Percentiles rank a stretch among this genome's conserved stretches.
Evolutionary conservation across 2,329 filamentous ascomycete genomes (phyloP).

Genomic region (Trichophyton benhamiae): DNA sequence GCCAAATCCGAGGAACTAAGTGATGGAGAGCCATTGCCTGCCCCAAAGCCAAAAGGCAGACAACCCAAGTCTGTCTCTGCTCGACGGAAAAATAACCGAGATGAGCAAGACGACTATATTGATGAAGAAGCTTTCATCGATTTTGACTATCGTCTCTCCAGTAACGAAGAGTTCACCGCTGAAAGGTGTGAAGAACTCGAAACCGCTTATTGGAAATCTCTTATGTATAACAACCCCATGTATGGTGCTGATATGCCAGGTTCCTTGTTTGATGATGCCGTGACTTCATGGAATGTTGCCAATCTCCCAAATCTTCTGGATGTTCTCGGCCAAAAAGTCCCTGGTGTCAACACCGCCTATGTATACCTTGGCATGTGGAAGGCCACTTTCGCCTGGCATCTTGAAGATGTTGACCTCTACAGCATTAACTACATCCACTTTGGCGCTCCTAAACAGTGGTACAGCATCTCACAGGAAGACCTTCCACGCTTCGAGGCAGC

Average conservation of each 20-base stretch:
- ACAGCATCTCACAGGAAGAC: slow-evolving; percentile 94
- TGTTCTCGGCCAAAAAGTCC: slow-evolving; percentile 86
- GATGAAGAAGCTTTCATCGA: slow-evolving; percentile 84
- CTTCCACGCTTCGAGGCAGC: slow-evolving; percentile 83
- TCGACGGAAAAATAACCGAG: slow-evolving; percentile 71
- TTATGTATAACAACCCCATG: slow-evolving; percentile 87
- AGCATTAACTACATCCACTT: slow-evolving; percentile 99
- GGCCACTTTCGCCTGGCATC: slow-evolving; percentile 96
- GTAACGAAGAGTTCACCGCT: slow-evolving; percentile 71
- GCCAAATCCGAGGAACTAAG: slow-evolving; percentile 45
- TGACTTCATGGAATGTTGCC: slow-evolving; percentile 82
- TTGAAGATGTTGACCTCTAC: slow-evolving; percentile 97
- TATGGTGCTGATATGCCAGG: slow-evolving; percentile 96
- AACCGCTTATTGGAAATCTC: slow-evolving; percentile 89
- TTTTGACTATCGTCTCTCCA: slow-evolving; percentile 80
- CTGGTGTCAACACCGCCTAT: slow-evolving; percentile 95
- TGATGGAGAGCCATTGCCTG: slow-evolving; percentile 32
- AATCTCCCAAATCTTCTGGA: slow-evolving; percentile 89
- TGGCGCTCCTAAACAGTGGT: slow-evolving; percentile 97
- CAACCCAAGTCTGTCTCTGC: slow-evolving; percentile 67
- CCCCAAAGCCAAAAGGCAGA: slow-evolving; percentile 38
- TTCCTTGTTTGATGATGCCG: slow-evolving; percentile 79
- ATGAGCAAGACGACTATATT: slow-evolving; percentile 63
- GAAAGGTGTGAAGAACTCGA: slow-evolving; percentile 93
- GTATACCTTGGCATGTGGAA: slow-evolving; percentile 99